Conservation (phyloP, 495 filamentous ascomycete genomes). For the Sphaerosporella brunnea region DNA sequence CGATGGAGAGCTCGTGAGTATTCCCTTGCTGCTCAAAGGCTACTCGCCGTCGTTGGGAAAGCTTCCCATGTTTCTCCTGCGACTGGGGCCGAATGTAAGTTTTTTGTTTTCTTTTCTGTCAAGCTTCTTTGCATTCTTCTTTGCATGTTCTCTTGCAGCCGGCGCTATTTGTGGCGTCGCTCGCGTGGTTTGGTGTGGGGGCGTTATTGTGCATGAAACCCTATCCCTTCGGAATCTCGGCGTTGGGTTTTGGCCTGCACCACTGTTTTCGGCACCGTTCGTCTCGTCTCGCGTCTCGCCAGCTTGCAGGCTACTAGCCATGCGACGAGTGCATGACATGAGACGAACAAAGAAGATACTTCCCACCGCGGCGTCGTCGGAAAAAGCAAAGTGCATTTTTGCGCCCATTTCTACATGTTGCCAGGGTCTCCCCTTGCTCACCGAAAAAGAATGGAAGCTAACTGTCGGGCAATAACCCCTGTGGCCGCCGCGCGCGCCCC, state of each 20-base stretch:
- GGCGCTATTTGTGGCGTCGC: neutral
- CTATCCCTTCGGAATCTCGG: no score
- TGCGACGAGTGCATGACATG: no score
- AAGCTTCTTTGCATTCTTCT: neutral
- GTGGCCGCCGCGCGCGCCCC: no score
- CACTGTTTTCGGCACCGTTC: neutral
- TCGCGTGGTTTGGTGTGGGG: neutral
- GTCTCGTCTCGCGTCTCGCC: neutral
- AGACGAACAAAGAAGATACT: no score
- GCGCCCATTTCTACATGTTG: no score
- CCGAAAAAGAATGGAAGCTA: no score
- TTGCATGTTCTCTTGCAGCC: neutral
- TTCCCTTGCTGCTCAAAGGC: conserved; percentile 75
- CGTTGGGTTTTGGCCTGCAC: no score
- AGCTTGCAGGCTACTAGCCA: no score
- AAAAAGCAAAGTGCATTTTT: no score
- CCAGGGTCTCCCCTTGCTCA: no score
- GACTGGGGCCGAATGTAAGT: conserved; percentile 49
- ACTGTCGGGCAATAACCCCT: no score
- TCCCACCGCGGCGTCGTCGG: no score
- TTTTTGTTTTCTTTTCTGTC: neutral
- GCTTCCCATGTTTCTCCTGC: conserved; percentile 71
- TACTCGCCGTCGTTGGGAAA: conserved; percentile 76
- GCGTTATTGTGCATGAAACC: neutral
- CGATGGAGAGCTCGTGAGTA: conserved; percentile 53